Conservation (phyloP, 1,284 basidiomycete species). For the Stygiomarasmius scandens region DNA sequence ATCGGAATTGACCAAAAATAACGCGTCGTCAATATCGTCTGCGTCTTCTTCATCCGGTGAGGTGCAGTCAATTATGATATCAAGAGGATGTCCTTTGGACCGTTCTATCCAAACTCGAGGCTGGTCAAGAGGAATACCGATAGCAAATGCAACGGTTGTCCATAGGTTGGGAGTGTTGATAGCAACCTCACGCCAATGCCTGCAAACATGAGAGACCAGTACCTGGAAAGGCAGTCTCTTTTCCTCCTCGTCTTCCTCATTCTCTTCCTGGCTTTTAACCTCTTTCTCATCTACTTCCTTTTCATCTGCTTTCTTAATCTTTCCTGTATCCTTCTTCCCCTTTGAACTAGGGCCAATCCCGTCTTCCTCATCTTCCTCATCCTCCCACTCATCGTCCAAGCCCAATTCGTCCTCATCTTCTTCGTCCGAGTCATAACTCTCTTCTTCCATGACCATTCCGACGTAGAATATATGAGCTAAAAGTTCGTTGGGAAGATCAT, state of each 20-base stretch:
- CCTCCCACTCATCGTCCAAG: slow-evolving; percentile 27
- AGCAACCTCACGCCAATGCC: slow-evolving; percentile 38
- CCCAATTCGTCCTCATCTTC: slow-evolving; percentile 4
- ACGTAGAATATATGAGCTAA: slow-evolving; percentile 59
- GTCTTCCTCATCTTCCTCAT: slow-evolving; percentile 26
- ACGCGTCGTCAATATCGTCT: slow-evolving; percentile 26
- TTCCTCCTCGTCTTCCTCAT: slow-evolving; percentile 16
- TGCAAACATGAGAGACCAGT: slow-evolving; percentile 33
- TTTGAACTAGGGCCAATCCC: slow-evolving; percentile 18
- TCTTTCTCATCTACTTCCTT: slow-evolving; percentile 16
- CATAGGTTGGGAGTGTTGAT: slow-evolving; percentile 27
- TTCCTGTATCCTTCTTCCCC: slow-evolving; percentile 11
- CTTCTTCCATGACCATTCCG: slow-evolving; percentile 42
- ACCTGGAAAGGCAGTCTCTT: slow-evolving; percentile 38
- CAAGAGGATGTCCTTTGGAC: slow-evolving; percentile 47
- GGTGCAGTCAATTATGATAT: slow-evolving; percentile 49
- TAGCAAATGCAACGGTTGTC: slow-evolving; percentile 28
- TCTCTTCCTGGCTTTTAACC: slow-evolving; percentile 1
- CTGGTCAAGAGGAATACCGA: slow-evolving; percentile 39
- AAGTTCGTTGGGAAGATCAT: slow-evolving; percentile 59
- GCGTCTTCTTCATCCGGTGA: slow-evolving; percentile 31
- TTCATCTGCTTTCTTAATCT: slow-evolving; percentile 21
- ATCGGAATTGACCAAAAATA: not conserved
- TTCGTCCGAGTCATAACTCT: slow-evolving; percentile 32
- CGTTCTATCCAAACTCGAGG: slow-evolving; percentile 46